Conservation (phyloP, 495 filamentous ascomycete genomes). For the Lasiosphaeris hirsuta region DNA sequence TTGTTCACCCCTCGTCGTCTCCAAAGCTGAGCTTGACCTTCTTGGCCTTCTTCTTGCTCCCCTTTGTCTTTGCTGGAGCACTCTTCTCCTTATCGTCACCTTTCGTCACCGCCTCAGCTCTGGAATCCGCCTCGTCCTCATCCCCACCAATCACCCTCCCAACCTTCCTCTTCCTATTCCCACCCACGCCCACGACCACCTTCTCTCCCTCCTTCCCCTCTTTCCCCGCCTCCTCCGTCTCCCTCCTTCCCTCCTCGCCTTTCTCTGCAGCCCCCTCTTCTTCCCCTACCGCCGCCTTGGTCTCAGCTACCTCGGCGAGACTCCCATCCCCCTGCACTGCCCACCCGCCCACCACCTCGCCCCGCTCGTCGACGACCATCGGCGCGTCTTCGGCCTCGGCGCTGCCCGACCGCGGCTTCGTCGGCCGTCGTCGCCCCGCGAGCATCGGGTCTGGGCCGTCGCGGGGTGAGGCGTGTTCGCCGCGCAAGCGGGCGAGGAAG, state of each 20-base stretch:
- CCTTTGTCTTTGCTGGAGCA: constrained; percentile 7
- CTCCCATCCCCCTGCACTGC: constrained; percentile 14
- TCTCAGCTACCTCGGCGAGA: not conserved
- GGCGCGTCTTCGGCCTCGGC: constrained; percentile 51
- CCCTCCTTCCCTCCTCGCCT: no score
- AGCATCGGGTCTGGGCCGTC: constrained; percentile 43
- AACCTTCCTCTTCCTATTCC: constrained; percentile 46
- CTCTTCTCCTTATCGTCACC: constrained; percentile 4
- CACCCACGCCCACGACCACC: constrained; percentile 22
- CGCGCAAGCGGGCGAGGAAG: constrained; percentile 51
- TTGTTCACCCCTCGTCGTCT: constrained; percentile 43
- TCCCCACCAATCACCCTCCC: constrained; percentile 44
- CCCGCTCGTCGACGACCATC: constrained; percentile 44
- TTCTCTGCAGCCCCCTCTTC: no score
- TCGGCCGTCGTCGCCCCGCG: constrained; percentile 35
- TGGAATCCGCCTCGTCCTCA: constrained; percentile 15
- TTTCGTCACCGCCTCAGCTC: constrained; percentile 20
- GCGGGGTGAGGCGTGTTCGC: constrained; percentile 28
- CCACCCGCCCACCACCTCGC: constrained; percentile 36
- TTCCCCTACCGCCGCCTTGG: constrained; percentile 8
- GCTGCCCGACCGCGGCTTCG: constrained; percentile 38
- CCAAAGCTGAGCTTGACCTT: constrained; percentile 60
- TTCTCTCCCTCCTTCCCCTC: constrained; percentile 10
- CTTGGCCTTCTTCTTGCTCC: constrained; percentile 48
- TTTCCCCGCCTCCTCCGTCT: no score